A percentile compares a stretch with the other conserved stretches of the same genome.
Evolutionary conservation across 352 stramenopile genomes (phyloP).

Genomic region (Pythium rishiriense): DNA sequence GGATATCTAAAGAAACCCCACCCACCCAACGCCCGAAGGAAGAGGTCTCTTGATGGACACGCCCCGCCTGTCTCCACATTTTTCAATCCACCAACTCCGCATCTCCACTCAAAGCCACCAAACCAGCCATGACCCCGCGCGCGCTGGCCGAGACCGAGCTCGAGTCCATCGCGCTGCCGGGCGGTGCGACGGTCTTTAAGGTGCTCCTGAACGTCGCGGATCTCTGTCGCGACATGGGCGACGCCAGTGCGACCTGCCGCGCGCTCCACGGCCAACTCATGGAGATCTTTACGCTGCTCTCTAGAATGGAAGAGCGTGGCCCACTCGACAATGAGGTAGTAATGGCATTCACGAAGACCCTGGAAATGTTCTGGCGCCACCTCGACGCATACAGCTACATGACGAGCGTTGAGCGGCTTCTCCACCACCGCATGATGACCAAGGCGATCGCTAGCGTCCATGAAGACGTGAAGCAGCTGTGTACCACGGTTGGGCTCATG

Average conservation of each 20-base stretch:
- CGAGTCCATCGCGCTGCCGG: no score
- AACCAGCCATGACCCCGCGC: background rate
- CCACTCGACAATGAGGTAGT: background rate
- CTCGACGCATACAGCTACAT: background rate
- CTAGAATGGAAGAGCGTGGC: background rate
- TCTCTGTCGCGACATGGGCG: background rate
- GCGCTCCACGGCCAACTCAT: background rate
- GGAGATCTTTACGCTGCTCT: background rate
- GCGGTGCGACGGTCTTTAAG: background rate
- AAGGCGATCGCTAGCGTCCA: background rate
- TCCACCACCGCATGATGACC: background rate
- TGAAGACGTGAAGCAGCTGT: background rate
- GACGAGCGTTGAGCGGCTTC: background rate
- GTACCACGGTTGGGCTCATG: background rate
- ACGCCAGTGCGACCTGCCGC: background rate
- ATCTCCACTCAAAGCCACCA: no score
- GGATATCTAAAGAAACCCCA: no score
- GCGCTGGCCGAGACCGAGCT: background rate
- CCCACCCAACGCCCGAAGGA: no score
- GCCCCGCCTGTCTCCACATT: no score
- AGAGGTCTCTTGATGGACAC: no score
- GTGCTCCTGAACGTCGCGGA: background rate
- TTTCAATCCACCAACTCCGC: no score
- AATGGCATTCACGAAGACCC: background rate
- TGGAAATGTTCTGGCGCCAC: slow-evolving; percentile 2